Evolutionary conservation across 176 grass and related monocot species (phyloP), one percentile per base, ranked within the genome.

Genomic region (Bonia amplexicaulis): DNA sequence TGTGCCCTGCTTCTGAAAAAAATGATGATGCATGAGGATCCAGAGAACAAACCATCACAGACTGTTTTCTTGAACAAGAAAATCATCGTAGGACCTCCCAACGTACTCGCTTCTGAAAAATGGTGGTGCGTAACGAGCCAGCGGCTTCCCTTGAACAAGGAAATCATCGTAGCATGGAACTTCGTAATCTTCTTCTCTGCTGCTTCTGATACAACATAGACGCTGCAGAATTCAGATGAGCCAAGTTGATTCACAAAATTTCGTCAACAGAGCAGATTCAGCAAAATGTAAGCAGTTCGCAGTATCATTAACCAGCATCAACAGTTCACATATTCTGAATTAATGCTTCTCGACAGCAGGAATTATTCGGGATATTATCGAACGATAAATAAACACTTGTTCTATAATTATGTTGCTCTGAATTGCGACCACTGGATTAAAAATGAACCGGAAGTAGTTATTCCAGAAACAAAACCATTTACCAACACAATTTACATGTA

Each of bases 401-500:
- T 23, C 11, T n/a, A 6, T 23, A 41, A 55, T 42, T 42, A 84
- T 78, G n/a, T n/a, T 55, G 51, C 22, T 72, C 57, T 73, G 60
- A 79, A 87, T 23, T 63, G 42, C 73, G 42, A 58, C 19, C 22
- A 67, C 46, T 58, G 47, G 74, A 73, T 66, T 66, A 80, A 87
- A 61, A 83, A 67, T 63, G 80, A 82, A 33, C 27, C 42, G 64
- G 29, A 52, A 25, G 6, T 35, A 68, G 15, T 72, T 84, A 84
- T 88, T 88, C 66, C 27, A 78, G 37, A 71, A 82, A 86, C 47
- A 82, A 55, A 47, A 86, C 29, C 77, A 78, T 86, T 66, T 83
- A 86, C 46, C 66, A 67, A 66, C 78, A 77, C 61, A 41, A 79
- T 87, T 87, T 90, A 83, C 84, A 90, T 79, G 80, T 52, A 59